These are phyloP conservation scores for Chaetomiaceae sp. DNA, from an alignment of 2,329 filamentous ascomycete species.

Conservation along the genomic window DNA sequence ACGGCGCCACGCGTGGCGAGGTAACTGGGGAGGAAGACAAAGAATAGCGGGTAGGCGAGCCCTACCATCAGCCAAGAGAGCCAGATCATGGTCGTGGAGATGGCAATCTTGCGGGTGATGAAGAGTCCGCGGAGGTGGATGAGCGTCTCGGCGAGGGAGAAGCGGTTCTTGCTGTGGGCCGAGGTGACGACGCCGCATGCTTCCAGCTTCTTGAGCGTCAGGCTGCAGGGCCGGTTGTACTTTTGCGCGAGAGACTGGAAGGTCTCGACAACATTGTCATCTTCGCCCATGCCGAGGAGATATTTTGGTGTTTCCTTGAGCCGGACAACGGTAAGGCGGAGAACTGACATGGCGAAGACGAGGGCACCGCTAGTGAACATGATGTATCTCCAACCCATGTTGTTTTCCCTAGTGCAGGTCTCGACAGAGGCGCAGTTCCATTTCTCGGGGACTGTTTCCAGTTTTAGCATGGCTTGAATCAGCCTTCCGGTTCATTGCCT, in stretches of 20 bases:
- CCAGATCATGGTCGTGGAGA: conserved; percentile 63
- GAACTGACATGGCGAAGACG: conserved; percentile 47
- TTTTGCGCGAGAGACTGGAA: conserved; percentile 37
- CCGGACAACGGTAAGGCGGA: conserved; percentile 50
- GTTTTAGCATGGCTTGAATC: background rate
- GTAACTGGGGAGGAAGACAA: conserved; percentile 62
- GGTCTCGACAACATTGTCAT: conserved; percentile 46
- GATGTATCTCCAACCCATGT: conserved; percentile 50
- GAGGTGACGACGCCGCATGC: conserved; percentile 43
- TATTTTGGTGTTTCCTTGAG: conserved; percentile 59
- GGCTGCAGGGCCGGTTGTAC: conserved; percentile 38
- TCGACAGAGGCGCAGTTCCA: conserved; percentile 41
- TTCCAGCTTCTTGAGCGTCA: conserved; percentile 44
- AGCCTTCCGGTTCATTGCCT: background rate
- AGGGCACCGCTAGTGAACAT: conserved; percentile 45
- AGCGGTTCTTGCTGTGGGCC: conserved; percentile 34
- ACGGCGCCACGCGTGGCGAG: conserved; percentile 55
- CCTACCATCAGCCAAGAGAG: conserved; percentile 67
- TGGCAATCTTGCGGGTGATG: conserved; percentile 52
- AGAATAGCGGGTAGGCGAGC: conserved; percentile 69
- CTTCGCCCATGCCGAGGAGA: conserved; percentile 48
- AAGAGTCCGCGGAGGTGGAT: conserved; percentile 64
- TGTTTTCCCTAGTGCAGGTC: conserved; percentile 40
- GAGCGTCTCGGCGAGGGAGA: conserved; percentile 33
- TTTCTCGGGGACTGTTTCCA: conserved; percentile 31